Evolutionary conservation across 1,139 yeast species (phyloP), one percentile per base, ranked within the genome.

Genomic region (Starmera stellimalicola): DNA sequence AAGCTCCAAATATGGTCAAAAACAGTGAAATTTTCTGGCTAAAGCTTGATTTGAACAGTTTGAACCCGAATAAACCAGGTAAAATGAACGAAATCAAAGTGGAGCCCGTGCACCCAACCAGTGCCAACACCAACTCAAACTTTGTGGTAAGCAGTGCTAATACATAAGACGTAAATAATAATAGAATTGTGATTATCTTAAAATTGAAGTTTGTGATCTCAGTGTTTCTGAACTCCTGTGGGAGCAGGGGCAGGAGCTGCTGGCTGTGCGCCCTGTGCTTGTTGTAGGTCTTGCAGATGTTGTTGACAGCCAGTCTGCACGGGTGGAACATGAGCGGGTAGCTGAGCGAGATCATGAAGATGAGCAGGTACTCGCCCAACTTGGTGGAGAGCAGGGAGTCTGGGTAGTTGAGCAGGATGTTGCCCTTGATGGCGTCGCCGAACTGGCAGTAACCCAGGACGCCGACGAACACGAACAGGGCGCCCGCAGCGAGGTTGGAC

Each of bases 271-370:
- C n/a, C n/a, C n/a, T n/a, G n/a, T n/a, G n/a, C n/a, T n/a, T n/a
- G n/a, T 22, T 22, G 12, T n/a, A 22, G 6, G 11, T 22, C 6
- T 22, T 22, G 25, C 25, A 22, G 12, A 88, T 73, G 55, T 88
- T 85, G 54, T 84, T 81, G 22, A 80, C 64, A 1, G 96, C 83
- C 19, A 84, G 77, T 37, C 98, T 65, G 31, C 94, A 83, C 1
- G 98, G 98, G 54, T 88, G 95, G 50, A 85, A 73, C 79, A 88
- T 82, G 45, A 91, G 66, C 15, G 98, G 98, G 61, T 80, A 91
- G 7, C 95, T 82, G 41, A 91, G 71, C 10, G 83, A 61, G 27
- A 93, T 94, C 80, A 91, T 76, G 28, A 82, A 62, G 1, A 83
- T 93, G 40, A 91, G 72, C 26, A 87, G 73, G 16, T 75, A 63